These are phyloP conservation scores for Cyberlindnera veronae DNA, from an alignment of 805 yeast species.

Conservation along the genomic window DNA sequence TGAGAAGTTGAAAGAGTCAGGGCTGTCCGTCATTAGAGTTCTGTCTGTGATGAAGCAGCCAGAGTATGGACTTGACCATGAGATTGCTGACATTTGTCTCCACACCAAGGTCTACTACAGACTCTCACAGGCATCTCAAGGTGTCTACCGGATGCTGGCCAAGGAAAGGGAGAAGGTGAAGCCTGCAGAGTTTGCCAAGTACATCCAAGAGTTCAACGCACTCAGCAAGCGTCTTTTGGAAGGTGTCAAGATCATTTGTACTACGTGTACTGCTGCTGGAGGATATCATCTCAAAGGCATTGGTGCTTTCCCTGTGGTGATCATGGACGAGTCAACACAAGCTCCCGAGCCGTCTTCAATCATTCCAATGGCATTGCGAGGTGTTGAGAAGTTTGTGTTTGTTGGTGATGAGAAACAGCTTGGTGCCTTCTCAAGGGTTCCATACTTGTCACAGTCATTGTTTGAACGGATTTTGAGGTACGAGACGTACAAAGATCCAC, in stretches of 20 bases:
- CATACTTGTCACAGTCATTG: background rate
- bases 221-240: background rate
- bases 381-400: constrained; percentile 60
- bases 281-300: constrained; percentile 26
- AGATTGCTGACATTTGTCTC: too few species aligned
- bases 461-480: background rate
- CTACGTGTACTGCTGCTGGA: background rate
- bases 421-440: constrained; percentile 19
- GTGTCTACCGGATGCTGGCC: too few species aligned
- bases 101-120: too few species aligned
- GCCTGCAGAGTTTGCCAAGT: background rate
- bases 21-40: too few species aligned
- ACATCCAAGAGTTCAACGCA: background rate
- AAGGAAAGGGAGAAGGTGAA: too few species aligned
- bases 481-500: constrained; percentile 53
- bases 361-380: constrained; percentile 65
- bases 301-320: background rate
- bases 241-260: background rate
- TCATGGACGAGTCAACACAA: constrained; percentile 58
- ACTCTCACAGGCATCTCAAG: too few species aligned
- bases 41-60: too few species aligned
- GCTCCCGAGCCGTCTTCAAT: constrained; percentile 68
- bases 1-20: too few species aligned
- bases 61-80: too few species aligned
- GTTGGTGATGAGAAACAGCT: constrained; percentile 76